Base-by-base conservation (phyloP, 2,329 filamentous ascomycete genomes). In the Penicillium sp. region DNA sequence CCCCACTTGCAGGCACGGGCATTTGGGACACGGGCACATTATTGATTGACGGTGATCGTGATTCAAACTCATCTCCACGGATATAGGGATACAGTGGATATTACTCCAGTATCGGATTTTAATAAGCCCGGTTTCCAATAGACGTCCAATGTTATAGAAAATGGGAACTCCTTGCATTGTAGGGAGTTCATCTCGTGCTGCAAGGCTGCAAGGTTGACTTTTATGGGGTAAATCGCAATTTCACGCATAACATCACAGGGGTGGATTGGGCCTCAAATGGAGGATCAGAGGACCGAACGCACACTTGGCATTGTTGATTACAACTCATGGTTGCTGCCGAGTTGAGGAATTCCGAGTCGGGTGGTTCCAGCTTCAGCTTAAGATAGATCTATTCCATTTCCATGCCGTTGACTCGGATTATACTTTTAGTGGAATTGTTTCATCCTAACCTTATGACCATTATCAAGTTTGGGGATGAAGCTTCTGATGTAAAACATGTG, bases 1-100 rank as follows among this genome's bases (percentile, higher is more conserved):
- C 49, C 29, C 49, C 49, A 52, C 49, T 45, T 44, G 16, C 14
- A 35, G 49, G 49, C 49, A 52, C 49, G 39, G 48, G 48, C 48
- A 24, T 39, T 33, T n/a, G 27, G 26, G 33, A 33, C 24, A 33
- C 47, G 31, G 47, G 47, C 47, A 33, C 31, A 49, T 50, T 50
- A 50, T 50, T 50, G 48, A 50, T 42, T n/a, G 21, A 39, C 19
- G 47, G 16, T 49, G 47, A 50, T 50, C 48, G 14, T 50, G 48
- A 50, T 42, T 35, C n/a, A n/a, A 5, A 42, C 22, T 42, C 9
- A 42, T 21, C 39, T 42, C 39, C 39, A 9, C 39, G 19, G 19
- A 14, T 22, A 21, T 42, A 22, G 19, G 39, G 19, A 39, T 39
- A 39, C 3, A 19, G 39, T 14, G 39, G 39, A 22, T 39, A 19